Base-by-base conservation (phyloP, 1,284 basidiomycete genomes). In the Anthracocystis walkeri region DNA sequence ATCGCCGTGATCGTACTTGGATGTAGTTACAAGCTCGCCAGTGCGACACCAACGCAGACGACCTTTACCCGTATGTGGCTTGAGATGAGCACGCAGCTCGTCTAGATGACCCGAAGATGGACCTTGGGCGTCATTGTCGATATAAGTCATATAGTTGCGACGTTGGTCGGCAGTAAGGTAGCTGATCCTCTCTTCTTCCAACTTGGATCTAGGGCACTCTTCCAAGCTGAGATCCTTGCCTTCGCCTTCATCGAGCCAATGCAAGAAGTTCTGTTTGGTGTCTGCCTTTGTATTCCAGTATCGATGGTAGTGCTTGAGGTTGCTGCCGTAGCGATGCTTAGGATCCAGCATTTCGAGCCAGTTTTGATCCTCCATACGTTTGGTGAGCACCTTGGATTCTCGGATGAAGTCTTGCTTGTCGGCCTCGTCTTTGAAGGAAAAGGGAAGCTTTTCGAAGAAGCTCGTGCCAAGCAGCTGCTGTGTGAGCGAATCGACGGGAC, bases 231-330 rank as follows among this genome's bases (percentile, higher is more conserved):
- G 80, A 40, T 89, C 84, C 78, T 90, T 91, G 5, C 92, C 92
- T 2, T 85, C 89, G 0, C 92, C 92, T 55, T 87, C 84, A 75
- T 93, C 91, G 6, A 93, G 88, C 91, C 91, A 92, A 63, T 70
- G 63, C 38, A 79, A 50, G 31, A 79, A 79, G 52, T 79, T 79
- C 20, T 79, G 73, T 11, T 58, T 57, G 20, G 68, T 77, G 29
- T 76, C 66, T 7, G 59, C 58, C n/a, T 65, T 68, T 18, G 48
- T 29, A 16, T 62, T 64, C 77, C 77, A 79, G 50, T 71, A 65
- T 0, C 63, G 51, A 42, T 79, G 77, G 33, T 79, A 79, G 54
- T 75, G 65, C 41, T 79, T 79, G 27, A 79, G 75, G 38, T 79
- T 79, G 58, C 75, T 74, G 12, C 77, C 77, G 31, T 79, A 79